Base-by-base conservation (phyloP, 306 rosid species). In the Canavalia ensiformis region DNA sequence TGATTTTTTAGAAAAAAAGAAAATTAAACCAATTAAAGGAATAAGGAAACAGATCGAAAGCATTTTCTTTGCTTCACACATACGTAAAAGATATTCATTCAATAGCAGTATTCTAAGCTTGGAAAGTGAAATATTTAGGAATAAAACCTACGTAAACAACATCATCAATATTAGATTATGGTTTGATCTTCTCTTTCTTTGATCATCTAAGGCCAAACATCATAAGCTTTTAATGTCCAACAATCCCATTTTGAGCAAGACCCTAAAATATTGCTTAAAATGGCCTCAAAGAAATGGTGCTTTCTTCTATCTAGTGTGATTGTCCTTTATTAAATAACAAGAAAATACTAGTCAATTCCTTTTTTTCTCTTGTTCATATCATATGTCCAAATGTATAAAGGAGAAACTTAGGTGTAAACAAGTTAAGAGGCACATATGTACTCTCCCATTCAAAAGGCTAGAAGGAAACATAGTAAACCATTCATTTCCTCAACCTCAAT, bases 401-500 rank as follows among this genome's bases (percentile, higher is more conserved):
- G 8, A 25, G 72, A 28, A 66, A 42, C 35, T 42, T 66, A 2
- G n/a, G 44, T 42, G 42, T 0, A 44, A 49, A 51, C 33, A 10
- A 52, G 72, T 25, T 8, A 13, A 50, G 12, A 60, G 73, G 65
- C 44, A 65, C 44, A 51, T 66, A 65, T 42, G 18, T 39, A 52
- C 7, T 37, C 71, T 67, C 55, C 35, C 35, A 52, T 39, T 77
- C 67, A 66, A 77, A 65, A 77, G 56, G 65, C 44, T 29, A 39
- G 7, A 52, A 80, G 18, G 37, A 68, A 68, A 33, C 4, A 69
- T 8, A n/a, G 31, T 71, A 13, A 13, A 50, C 58, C 10, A 2
- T 62, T 42, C 55, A 30, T 30, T 72, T 41, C 56, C n/a, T n/a
- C 10, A 28, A 11, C 60, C 63, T 18, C 56, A 68, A n/a, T 47